A percentile compares a stretch with the other conserved stretches of the same genome.
Conservation (phyloP, 176 grass and related monocot genomes). For the Lolium rigidum region DNA sequence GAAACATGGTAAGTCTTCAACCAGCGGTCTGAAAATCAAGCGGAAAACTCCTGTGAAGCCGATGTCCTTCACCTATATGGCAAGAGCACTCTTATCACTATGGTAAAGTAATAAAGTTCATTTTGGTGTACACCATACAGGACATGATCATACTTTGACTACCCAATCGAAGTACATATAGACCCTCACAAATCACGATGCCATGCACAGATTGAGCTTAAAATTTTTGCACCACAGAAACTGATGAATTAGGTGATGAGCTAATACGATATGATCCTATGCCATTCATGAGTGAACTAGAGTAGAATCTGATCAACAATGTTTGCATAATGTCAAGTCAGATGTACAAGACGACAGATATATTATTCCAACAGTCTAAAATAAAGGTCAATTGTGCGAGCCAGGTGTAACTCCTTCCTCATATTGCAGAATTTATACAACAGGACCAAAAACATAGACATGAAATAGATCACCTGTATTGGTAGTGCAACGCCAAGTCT, state of each 20-base stretch:
- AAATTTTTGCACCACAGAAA: slow-evolving; percentile 1
- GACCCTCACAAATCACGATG: not conserved
- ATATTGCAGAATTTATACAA: slow-evolving; percentile 23
- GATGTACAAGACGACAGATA: not conserved
- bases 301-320: not conserved
- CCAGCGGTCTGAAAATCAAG: slow-evolving; percentile 84
- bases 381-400: slow-evolving; percentile 24
- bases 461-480: slow-evolving; percentile 73
- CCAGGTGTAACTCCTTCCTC: slow-evolving; percentile 7
- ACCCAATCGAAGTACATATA: slow-evolving; percentile 18
- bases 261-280: not conserved
- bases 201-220: not conserved
- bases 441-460: slow-evolving; percentile 18
- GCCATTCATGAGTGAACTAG: not conserved
- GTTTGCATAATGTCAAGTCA: not conserved
- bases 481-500: slow-evolving; percentile 86
- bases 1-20: slow-evolving; percentile 90
- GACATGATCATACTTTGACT: not conserved
- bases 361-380: not conserved
- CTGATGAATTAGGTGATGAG: slow-evolving; percentile 14
- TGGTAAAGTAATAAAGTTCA: not conserved
- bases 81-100: slow-evolving; percentile 35
- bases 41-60: slow-evolving; percentile 89
- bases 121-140: slow-evolving; percentile 18
- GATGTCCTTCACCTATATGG: slow-evolving; percentile 84